Evolutionary conservation across 2,329 filamentous ascomycete species (phyloP).

Genomic region (Ceratocystis albifundus): DNA sequence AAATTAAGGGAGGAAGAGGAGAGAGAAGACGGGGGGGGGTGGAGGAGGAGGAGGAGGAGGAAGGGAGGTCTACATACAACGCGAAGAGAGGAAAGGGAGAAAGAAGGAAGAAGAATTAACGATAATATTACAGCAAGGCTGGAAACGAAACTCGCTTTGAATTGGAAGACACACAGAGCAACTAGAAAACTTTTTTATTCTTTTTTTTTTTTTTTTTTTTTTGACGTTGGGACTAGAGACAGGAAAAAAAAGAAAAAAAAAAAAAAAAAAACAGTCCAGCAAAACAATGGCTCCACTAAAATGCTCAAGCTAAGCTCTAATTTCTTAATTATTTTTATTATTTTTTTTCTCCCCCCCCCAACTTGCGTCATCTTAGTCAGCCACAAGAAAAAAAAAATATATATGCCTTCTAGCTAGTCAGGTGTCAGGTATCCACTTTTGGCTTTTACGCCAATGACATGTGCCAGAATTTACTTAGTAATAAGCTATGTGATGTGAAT

Average conservation of each 20-base stretch:
- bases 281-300: slow-evolving; percentile 16
- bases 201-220: no score
- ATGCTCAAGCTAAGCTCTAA: neutral
- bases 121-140: neutral
- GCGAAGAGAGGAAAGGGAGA: neutral
- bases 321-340: no score
- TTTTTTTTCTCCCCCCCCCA: neutral
- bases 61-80: no score
- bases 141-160: no score
- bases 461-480: slow-evolving; percentile 16
- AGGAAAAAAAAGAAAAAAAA: neutral
- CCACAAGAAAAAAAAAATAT: neutral
- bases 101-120: neutral
- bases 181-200: no score
- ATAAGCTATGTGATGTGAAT: slow-evolving; percentile 15
- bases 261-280: neutral
- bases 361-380: slow-evolving; percentile 21
- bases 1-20: neutral
- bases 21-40: no score
- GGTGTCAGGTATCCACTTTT: neutral
- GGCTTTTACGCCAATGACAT: slow-evolving; percentile 15
- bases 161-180: no score
- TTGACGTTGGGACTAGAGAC: neutral
- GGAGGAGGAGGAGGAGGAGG: no score
- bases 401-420: slow-evolving; percentile 3